These are phyloP conservation scores for Novakomyces olei DNA, from an alignment of 805 yeast species.

Conservation along the genomic window DNA sequence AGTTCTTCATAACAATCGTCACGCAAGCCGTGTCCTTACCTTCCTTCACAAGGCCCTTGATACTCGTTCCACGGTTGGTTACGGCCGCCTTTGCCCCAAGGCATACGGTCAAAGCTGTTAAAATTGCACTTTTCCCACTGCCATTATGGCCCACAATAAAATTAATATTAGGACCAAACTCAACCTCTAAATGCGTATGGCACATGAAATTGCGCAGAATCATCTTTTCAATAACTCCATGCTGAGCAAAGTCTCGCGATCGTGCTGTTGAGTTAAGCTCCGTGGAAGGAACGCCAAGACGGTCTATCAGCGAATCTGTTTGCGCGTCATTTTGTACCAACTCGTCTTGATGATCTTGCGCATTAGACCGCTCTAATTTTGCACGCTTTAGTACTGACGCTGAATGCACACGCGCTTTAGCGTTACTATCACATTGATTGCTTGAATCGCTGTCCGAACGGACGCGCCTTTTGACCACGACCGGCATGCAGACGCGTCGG, in stretches of 20 bases:
- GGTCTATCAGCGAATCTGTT: no score
- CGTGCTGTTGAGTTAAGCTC: no score
- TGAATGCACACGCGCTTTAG: no score
- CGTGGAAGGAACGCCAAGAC: no score
- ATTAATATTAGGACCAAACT: constrained; percentile 61
- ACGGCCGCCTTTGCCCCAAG: constrained; percentile 68
- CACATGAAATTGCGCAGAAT: constrained; percentile 67
- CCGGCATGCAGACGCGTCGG: no score
- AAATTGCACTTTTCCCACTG: constrained; percentile 79
- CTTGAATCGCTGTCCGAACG: no score
- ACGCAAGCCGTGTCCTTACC: constrained; percentile 46
- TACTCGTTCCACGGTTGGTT: constrained; percentile 61
- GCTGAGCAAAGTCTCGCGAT: constrained; percentile 6
- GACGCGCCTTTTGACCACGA: no score
- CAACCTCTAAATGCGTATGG: constrained; percentile 56
- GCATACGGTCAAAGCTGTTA: constrained; percentile 80
- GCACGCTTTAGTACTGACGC: no score
- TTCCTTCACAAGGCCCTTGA: constrained; percentile 51
- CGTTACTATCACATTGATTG: no score
- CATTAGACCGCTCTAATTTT: no score
- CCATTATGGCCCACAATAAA: constrained; percentile 95
- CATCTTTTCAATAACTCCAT: constrained; percentile 47
- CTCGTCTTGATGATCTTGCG: no score
- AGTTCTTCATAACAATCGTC: constrained; percentile 38
- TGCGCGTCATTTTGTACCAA: no score